Evolutionary conservation across 179 eudicot species (phyloP), one percentile per base, ranked within the genome.

Genomic region (Patellifolia procumbens): DNA sequence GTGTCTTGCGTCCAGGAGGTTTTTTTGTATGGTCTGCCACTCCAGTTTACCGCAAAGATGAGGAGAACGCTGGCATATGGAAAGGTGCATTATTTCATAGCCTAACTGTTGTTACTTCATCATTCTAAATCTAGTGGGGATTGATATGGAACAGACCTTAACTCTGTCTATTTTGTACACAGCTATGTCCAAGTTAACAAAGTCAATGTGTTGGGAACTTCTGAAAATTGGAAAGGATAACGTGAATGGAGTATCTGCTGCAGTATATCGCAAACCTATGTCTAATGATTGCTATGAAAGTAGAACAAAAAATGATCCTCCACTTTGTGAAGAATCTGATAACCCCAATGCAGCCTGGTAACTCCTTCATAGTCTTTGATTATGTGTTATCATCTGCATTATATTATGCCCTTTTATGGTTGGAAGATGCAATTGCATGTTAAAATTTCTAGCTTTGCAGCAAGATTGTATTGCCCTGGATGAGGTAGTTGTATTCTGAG

Each of bases 21-120:
- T 83, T 78, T 77, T 83, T 85, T 73, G 86, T 85, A 28, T 85
- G 88, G 88, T 85, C 88, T 73, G 88, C 88, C 70, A 85, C 88
- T 51, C 88, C 88, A 43, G 83, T 85, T 61, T 85, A 85, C 83
- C 84, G 85, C 16, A 78, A 73, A 26, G 81, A 80, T 66, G 58
- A 68, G 1, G 88, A 83, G 74, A 68, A 83, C 65, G 83, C 73
- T 67, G 88, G 20, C 26, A 85, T 85, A 19, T 83, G 86, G 88
- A 83, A 83, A 83, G 88, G 88, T 85, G 68, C 31, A 34, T 2
- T 28, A 68, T 51, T 32, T 67, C 9, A 28, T 26, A 68, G 24
- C 2, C 49, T 45, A 5, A 58, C n/a, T 64, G 20, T 22, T 59
- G 35, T 35, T 29, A 67, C 24, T 77, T 26, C 3, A n/a, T 51